These are phyloP conservation scores for Funneliformis caledonium DNA, from an alignment of 371 early-diverging fungal genomes.

Conservation along the genomic window DNA sequence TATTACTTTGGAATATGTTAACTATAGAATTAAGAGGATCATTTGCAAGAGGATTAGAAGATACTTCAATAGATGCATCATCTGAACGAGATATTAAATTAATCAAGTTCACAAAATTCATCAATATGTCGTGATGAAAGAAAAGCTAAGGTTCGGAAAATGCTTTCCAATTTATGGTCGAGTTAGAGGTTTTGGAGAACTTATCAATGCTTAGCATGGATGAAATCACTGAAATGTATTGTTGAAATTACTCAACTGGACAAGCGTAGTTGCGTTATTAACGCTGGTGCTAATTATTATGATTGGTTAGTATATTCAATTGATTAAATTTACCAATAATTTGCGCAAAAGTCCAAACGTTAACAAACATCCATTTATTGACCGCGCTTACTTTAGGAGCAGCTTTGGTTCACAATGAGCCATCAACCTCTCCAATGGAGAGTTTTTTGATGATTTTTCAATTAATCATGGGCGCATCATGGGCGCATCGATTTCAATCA, in stretches of 20 bases:
- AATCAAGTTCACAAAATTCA: slow-evolving; percentile 95
- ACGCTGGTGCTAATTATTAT: too few species aligned
- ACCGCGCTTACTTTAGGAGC: too few species aligned
- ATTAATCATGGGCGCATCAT: background rate
- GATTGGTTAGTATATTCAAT: too few species aligned
- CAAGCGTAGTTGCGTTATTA: slow-evolving; percentile 59
- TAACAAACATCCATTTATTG: too few species aligned
- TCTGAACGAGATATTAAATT: slow-evolving; percentile 88
- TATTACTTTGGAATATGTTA: slow-evolving; percentile 81
- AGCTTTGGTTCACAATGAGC: too few species aligned
- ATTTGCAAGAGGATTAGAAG: slow-evolving; percentile 80
- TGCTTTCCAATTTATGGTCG: slow-evolving; percentile 97
- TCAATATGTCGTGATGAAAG: slow-evolving; percentile 92
- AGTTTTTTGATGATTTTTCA: background rate
- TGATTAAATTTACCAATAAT: background rate
- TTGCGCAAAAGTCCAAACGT: too few species aligned
- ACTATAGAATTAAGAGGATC: slow-evolving; percentile 90
- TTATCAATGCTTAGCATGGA: slow-evolving; percentile 88
- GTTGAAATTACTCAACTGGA: slow-evolving; percentile 89
- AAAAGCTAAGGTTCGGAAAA: slow-evolving; percentile 84
- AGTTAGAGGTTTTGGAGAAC: slow-evolving; percentile 91
- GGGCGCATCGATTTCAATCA: background rate
- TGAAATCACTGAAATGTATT: slow-evolving; percentile 66
- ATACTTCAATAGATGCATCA: slow-evolving; percentile 84
- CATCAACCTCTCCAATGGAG: background rate